Evolutionary conservation across 805 yeast species (phyloP), one percentile per base, ranked within the genome.

Genomic region (Ogataea pilisensis): DNA sequence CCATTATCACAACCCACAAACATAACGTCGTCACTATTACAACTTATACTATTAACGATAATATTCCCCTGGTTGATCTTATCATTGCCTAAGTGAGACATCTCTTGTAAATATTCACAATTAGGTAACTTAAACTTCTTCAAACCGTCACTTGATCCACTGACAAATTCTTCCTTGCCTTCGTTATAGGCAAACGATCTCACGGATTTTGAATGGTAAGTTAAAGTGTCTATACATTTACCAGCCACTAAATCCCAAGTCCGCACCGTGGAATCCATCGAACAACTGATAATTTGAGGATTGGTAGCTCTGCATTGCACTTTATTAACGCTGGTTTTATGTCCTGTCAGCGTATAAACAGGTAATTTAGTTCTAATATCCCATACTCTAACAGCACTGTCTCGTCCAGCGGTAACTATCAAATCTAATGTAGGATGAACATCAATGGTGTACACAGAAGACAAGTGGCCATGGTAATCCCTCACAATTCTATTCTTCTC

Each of bases 401-500:
- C 99, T 43, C 96, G 68, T 17, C 97, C 95, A 5, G 89, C 99
- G 3, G 95, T 84, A 8, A 84, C 86, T 12, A 89, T 62, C 7
- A 91, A 65, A 51, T 90, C 95, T 20, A 90, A 63, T 3, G 88
- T 86, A 0, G 98, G 98, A 58, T 91, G 98, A 13, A 89, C 58
- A 43, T 81, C 91, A 32, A 90, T 70, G 0, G 95, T 72, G 55
- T 87, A 88, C 2, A 93, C 86, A 4, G 95, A 95, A 24, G 95
- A 86, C 20, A 87, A 69, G 65, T 93, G 99, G 3, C 99, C 99
- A 64, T 90, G 95, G 61, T 87, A 93, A 53, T 89, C 88, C 41
- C 97, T 69, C 4, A 89, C 76, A 2, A 86, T 78, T 50, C 78
- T 78, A 53, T 90, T 87, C 54, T 80, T 76, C 60, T 91, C 98